Percentiles rank a stretch among this genome's conserved stretches.
Evolutionary conservation across 805 yeast genomes (phyloP).

Genomic region (Blastobotrys attinorum): DNA sequence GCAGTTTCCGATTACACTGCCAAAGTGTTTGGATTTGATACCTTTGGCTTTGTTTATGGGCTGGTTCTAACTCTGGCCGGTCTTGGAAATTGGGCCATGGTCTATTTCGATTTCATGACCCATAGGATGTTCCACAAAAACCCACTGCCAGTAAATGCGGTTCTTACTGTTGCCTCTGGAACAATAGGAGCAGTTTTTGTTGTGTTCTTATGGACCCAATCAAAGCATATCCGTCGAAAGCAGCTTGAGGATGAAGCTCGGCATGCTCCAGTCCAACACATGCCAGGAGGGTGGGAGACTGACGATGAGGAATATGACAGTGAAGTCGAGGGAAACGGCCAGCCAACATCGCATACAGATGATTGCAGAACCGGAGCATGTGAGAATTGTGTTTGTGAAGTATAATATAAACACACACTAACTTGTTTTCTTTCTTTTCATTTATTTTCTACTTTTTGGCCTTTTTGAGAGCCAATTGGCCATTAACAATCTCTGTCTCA

Average conservation of each 20-base stretch:
- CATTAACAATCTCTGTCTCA: conserved; percentile 64
- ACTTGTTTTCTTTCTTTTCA: neutral
- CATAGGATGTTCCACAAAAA: conserved; percentile 61
- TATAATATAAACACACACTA: conserved; percentile 2
- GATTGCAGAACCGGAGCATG: conserved; percentile 11
- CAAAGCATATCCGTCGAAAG: conserved; percentile 39
- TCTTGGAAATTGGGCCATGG: conserved; percentile 65
- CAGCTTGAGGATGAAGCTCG: conserved; percentile 58
- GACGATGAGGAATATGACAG: neutral
- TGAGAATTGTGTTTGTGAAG: conserved; percentile 16
- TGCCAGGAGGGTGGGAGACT: conserved; percentile 21
- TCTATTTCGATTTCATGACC: conserved; percentile 59
- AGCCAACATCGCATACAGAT: neutral
- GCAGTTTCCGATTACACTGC: conserved; percentile 88
- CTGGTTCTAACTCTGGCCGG: conserved; percentile 78
- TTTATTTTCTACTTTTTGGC: neutral
- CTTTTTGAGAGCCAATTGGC: conserved; percentile 52
- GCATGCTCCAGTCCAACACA: conserved; percentile 37
- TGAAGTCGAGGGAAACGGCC: too few species aligned
- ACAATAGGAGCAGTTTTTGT: conserved; percentile 24
- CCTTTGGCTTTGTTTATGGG: conserved; percentile 90
- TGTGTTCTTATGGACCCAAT: conserved; percentile 29
- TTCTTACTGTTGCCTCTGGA: conserved; percentile 41
- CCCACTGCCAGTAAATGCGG: conserved; percentile 69
- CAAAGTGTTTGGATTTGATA: conserved; percentile 85